Conservation (phyloP, 2,329 filamentous ascomycete species). For the Emydomyces testavorans region DNA sequence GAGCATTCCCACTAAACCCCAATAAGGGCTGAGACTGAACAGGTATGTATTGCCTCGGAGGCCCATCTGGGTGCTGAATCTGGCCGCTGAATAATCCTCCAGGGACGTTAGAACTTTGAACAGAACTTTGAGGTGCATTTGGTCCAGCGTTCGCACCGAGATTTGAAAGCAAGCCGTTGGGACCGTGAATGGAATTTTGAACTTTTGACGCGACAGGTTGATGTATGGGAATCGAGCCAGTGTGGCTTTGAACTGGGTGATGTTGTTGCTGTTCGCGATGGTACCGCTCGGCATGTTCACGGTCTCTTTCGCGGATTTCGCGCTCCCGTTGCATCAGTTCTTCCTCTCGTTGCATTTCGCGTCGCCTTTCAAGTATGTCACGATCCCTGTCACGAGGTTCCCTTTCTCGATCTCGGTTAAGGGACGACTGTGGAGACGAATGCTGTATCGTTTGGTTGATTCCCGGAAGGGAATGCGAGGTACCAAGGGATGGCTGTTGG, state of each 20-base stretch:
- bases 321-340: conserved; percentile 47
- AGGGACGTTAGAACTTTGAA: conserved; percentile 49
- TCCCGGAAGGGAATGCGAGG: conserved; percentile 31
- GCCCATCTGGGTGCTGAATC: conserved; percentile 47
- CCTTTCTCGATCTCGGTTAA: conserved; percentile 37
- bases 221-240: conserved; percentile 80
- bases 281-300: conserved; percentile 52
- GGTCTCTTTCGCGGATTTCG: conserved; percentile 39
- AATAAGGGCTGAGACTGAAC: conserved; percentile 43
- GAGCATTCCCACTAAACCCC: conserved; percentile 36
- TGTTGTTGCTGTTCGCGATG: conserved; percentile 47
- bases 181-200: conserved; percentile 74
- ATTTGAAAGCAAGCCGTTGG: conserved; percentile 72
- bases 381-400: conserved; percentile 42
- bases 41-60: conserved; percentile 49
- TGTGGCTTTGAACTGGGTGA: conserved; percentile 73
- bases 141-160: conserved; percentile 50
- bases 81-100: conserved; percentile 57
- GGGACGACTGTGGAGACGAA: conserved; percentile 29
- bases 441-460: conserved; percentile 36
- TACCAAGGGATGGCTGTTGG: conserved; percentile 27
- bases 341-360: conserved; percentile 40
- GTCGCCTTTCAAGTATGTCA: conserved; percentile 39
- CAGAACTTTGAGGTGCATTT: conserved; percentile 40
- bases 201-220: conserved; percentile 81